Base-by-base conservation (phyloP, 208 protist species). In the Crithidia sp. region DNA sequence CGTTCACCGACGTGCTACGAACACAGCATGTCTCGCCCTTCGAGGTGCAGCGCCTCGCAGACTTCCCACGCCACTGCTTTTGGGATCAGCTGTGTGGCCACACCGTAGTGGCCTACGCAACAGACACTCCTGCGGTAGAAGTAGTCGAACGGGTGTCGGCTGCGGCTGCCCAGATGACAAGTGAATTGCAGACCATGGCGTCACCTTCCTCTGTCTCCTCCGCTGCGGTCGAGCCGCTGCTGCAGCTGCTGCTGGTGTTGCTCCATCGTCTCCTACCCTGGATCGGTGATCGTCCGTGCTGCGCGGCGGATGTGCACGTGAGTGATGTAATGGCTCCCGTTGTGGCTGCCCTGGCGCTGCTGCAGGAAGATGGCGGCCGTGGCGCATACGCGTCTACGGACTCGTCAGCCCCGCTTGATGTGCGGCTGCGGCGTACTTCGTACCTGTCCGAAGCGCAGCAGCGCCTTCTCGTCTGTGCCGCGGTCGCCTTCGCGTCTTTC, bases 51-150 rank as follows among this genome's bases (percentile, higher is more conserved):
- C n/a, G 9, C 45, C 55, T 61, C 6, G 2, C 5, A 0, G 52
- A 71, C 41, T 69, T 67, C 12, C 41, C 63, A 5, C 8, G 63
- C 6, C 62, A 64, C 36, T 55, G 50, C 62, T 69, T 76, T 55
- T 76, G 62, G 62, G 71, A 65, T 50, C 61, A 69, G 62, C 14
- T 76, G 10, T 76, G 71, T 40, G 71, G 71, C 8, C 62, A 44
- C 47, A 60, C 71, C 7, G 61, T 47, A 28, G 47, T 65, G 28
- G 55, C 61, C 39, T 69, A 70, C 56, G 8, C 19, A 2, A 17
- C 47, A 12, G 50, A 13, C 3, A 28, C 45, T 9, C 44, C 62
- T n/a, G 55, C 44, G 13, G 39, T 43, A 13, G 39, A 17, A 43
- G 56, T 76, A 7, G 71, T 76, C 14, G 54, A 76, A 19, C 16